These are phyloP conservation scores for Vitis cinerea DNA, from an alignment of 164 flowering plant species.

Conservation along the genomic window DNA sequence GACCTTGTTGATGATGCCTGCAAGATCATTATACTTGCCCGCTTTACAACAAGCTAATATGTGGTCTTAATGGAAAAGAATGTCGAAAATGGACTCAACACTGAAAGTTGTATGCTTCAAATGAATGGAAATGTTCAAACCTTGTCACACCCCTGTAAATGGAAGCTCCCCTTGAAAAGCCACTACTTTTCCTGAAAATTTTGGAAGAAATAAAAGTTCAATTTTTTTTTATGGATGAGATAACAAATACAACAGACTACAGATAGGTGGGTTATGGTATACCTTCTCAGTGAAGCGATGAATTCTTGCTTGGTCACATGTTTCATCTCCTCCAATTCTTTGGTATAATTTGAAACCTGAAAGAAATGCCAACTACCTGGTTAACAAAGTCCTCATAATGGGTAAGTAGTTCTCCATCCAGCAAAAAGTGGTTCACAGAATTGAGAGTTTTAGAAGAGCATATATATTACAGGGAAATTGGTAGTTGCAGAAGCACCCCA, in stretches of 20 bases:
- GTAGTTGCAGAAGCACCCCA: constrained; percentile 90
- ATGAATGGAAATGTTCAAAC: constrained; percentile 18
- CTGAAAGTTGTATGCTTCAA: neutral
- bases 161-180: constrained; percentile 79
- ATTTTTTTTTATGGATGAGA: too few relatives aligned
- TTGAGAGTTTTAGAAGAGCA: neutral
- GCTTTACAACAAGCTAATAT: neutral
- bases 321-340: constrained; percentile 76
- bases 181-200: constrained; percentile 64
- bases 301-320: constrained; percentile 67
- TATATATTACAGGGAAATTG: constrained; percentile 62
- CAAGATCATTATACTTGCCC: neutral
- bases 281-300: constrained; percentile 78
- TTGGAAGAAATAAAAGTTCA: neutral
- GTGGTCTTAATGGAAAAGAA: neutral
- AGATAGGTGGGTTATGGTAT: neutral
- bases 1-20: constrained; percentile 94
- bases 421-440: neutral
- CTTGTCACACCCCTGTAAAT: constrained; percentile 78
- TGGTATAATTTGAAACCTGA: constrained; percentile 47
- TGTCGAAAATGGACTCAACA: neutral
- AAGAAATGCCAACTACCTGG: neutral
- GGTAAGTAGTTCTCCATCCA: constrained; percentile 6
- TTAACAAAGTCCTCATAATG: neutral
- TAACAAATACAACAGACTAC: neutral